Evolutionary conservation across 352 stramenopile genomes (phyloP), one percentile per base, ranked within the genome.

Genomic region (Globisporangium cystogenes): DNA sequence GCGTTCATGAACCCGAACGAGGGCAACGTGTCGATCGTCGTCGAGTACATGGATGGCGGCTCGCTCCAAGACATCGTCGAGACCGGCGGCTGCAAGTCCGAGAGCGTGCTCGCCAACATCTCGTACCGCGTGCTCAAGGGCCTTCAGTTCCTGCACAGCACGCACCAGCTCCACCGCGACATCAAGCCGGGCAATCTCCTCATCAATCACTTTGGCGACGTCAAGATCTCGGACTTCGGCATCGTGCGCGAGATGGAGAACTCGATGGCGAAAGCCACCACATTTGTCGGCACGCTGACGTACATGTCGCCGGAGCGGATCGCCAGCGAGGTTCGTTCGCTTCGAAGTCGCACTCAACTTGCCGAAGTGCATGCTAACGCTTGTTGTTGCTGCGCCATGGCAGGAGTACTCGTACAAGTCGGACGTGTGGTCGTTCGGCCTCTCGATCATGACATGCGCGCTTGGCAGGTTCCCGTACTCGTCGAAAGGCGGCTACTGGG

Each of bases 41-140:
- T 98, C 41, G 93, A 98, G 65, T 98, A 97, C 64, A 98, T 98
- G 92, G 85, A 97, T 49, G 92, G 86, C n/a, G 93, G 93, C 15
- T 96, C 86, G 31, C 73, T 98, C 2, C 86, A 98, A 59, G 91
- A 97, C 46, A 92, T 97, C 29, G 87, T 98, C 18, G 80, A 97
- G 45, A 87, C 72, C 7, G 89, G 88, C 21, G 89, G 87, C 21
- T 96, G 82, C 60, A 88, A 78, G 27, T 86, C 77, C 35, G 92
- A 98, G 51, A 70, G 67, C 23, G 83, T 93, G n/a, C 68, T 98
- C 20, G 86, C 89, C 7, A 91, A 93, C 24, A 96, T 98, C 37
- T 87, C 85, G 15, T 82, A 77, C 33, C 75, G 89, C 10, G 84
- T 96, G 20, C 73, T 97, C 29, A 85, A 88, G 36, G 93, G 89